Conservation (phyloP, 2,329 filamentous ascomycete genomes). For the Ilyonectria robusta region DNA sequence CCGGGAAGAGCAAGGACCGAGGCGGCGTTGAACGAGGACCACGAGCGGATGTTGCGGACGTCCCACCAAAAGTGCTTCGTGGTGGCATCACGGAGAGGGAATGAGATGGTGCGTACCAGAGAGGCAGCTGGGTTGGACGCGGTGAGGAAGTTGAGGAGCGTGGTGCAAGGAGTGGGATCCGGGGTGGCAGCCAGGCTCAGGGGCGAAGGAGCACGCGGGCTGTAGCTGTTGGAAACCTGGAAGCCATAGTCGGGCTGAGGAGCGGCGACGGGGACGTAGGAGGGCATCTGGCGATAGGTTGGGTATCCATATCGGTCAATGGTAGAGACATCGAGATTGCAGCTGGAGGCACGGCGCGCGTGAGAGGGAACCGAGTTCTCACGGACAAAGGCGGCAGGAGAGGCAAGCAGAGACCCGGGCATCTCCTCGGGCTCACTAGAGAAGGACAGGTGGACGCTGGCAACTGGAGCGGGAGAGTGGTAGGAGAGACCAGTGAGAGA, state of each 20-base stretch:
- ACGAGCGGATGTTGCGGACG: slow-evolving; percentile 86
- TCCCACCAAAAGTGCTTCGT: slow-evolving; percentile 97
- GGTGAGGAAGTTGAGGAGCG: slow-evolving; percentile 83
- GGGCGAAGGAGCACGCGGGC: slow-evolving; percentile 63
- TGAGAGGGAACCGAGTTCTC: slow-evolving; percentile 48
- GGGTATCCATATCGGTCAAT: slow-evolving; percentile 84
- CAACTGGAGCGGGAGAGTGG: slow-evolving; percentile 41
- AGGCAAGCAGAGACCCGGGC: slow-evolving; percentile 73
- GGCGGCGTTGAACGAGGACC: slow-evolving; percentile 82
- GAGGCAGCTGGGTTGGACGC: slow-evolving; percentile 85
- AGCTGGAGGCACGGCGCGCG: slow-evolving; percentile 74
- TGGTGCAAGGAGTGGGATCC: slow-evolving; percentile 71
- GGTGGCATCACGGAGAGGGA: slow-evolving; percentile 74
- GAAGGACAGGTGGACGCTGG: slow-evolving; percentile 57
- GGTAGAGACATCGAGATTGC: slow-evolving; percentile 75
- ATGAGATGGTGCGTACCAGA: slow-evolving; percentile 84
- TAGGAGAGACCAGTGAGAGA: slow-evolving; percentile 59
- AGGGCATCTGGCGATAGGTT: slow-evolving; percentile 83
- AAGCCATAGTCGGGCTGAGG: slow-evolving; percentile 59
- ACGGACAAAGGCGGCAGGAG: slow-evolving; percentile 71
- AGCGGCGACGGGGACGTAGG: slow-evolving; percentile 48
- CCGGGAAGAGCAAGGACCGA: slow-evolving; percentile 81
- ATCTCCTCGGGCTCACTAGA: slow-evolving; percentile 51
- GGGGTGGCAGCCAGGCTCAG: slow-evolving; percentile 58
- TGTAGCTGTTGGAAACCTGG: slow-evolving; percentile 55